Base-by-base conservation (phyloP, 352 stramenopile species). In the Peronospora belbahrii region DNA sequence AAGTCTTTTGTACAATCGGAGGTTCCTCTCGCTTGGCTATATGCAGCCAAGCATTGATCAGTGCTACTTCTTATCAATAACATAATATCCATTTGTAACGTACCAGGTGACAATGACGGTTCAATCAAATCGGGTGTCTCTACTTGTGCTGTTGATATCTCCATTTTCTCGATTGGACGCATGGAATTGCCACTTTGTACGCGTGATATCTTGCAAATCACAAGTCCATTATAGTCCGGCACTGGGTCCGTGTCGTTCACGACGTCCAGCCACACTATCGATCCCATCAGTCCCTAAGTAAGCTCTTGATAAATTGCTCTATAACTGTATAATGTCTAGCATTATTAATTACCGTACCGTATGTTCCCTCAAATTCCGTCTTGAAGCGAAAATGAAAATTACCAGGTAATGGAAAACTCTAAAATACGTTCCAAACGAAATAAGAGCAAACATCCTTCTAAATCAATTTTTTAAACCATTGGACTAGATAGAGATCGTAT, bases 321-420 rank as follows among this genome's bases (percentile, higher is more conserved):
- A 32, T 24, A 55, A 54, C 6, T 53, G 42, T 50, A n/a, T n/a
- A n/a, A n/a, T n/a, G n/a, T n/a, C n/a, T n/a, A n/a, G n/a, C n/a
- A n/a, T n/a, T n/a, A n/a, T n/a, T n/a, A 20, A 34, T 1, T 17
- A 34, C 14, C 50, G 17, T 22, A 91, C 81, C 81, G 27, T 89
- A 92, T 27, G 81, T 92, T 36, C 81, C 78, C 48, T 92, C 81
- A 39, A 92, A 92, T 22, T 75, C 59, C 27, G 77, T 87, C 56
- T 92, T 92, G 57, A 92, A 92, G 48, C 81, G 77, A 48, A 88
- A 92, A 32, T 92, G 81, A 51, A 89, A 92, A 33, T 84, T 67
- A 1, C 81, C 81, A 10, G 78, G 81, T 41, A 92, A 38, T 6
- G 81, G 81, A 41, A 92, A 88, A 28, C 60, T 71, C 79, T 88